Conservation (phyloP, 352 stramenopile species). For the Phytopythium montanum region DNA sequence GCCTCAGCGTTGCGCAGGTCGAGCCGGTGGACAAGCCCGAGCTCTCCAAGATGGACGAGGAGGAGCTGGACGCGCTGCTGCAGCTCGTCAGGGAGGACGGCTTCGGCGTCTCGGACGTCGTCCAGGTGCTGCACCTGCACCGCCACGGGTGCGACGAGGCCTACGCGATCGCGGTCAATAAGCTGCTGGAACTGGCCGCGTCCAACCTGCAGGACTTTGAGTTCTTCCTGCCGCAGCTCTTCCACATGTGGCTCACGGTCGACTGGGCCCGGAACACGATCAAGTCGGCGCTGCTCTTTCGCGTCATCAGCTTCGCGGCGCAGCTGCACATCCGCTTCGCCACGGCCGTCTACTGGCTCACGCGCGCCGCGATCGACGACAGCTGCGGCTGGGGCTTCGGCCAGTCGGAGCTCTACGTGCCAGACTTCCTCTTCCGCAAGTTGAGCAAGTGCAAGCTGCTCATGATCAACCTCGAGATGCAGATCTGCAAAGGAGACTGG, state of each 20-base stretch:
- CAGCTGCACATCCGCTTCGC: slow-evolving; percentile 78
- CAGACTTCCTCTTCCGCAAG: slow-evolving; percentile 74
- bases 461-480: slow-evolving; percentile 82
- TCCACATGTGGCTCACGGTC: slow-evolving; percentile 81
- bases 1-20: slow-evolving; percentile 47
- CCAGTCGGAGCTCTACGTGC: slow-evolving; percentile 69
- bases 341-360: slow-evolving; percentile 78
- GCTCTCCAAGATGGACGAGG: slow-evolving; percentile 47
- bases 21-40: slow-evolving; percentile 27
- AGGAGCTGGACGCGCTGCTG: slow-evolving; percentile 56
- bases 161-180: slow-evolving; percentile 65
- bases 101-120: slow-evolving; percentile 74
- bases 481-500: slow-evolving; percentile 60
- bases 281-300: slow-evolving; percentile 72
- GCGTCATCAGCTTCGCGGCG: slow-evolving; percentile 65
- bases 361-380: slow-evolving; percentile 70
- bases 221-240: slow-evolving; percentile 82
- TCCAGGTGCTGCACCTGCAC: slow-evolving; percentile 81
- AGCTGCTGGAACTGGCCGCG: slow-evolving; percentile 59
- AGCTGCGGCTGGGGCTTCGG: slow-evolving; percentile 79
- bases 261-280: slow-evolving; percentile 72
- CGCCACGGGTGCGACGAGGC: slow-evolving; percentile 71
- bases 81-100: slow-evolving; percentile 43
- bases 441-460: slow-evolving; percentile 80
- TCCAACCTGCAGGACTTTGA: slow-evolving; percentile 76